Percentiles rank a stretch among this genome's conserved stretches.
Evolutionary conservation across 73 alveolate genomes (phyloP).

Genomic region (Strombidium stylifer): DNA sequence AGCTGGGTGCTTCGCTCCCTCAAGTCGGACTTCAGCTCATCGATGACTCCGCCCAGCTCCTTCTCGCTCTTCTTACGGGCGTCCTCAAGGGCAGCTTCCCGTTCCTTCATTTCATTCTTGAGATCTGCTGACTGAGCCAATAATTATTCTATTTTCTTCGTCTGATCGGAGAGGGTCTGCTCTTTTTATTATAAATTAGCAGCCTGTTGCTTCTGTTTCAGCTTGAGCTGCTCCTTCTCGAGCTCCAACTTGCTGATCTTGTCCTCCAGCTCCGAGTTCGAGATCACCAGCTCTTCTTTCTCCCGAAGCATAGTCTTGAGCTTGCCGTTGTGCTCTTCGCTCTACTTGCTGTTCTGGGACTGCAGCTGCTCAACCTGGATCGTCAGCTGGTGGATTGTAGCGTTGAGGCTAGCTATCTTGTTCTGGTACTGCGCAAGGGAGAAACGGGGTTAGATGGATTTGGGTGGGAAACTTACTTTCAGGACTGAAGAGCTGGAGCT

Average conservation of each 20-base stretch:
- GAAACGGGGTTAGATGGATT: too few species aligned
- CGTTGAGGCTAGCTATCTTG: not conserved
- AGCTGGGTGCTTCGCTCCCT: conserved; percentile 1
- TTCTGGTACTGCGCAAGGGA: not conserved
- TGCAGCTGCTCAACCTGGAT: conserved; percentile 32
- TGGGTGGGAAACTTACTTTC: too few species aligned
- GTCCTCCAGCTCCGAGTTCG: conserved; percentile 3
- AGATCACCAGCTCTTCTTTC: not conserved
- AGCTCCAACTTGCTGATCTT: conserved; percentile 25
- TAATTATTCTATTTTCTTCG: conserved; percentile 18
- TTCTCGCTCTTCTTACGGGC: not conserved
- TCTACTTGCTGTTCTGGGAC: conserved; percentile 13
- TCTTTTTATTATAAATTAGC: conserved; percentile 25
- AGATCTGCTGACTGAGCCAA: not conserved
- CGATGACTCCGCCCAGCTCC: conserved; percentile 9
- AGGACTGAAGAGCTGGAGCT: too few species aligned
- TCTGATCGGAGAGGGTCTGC: conserved; percentile 29
- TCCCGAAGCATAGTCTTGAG: conserved; percentile 13
- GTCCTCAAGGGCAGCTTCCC: not conserved
- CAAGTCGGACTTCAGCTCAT: conserved; percentile 5
- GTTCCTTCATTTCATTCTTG: not conserved
- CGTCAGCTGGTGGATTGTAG: not conserved
- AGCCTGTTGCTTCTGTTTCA: conserved; percentile 10
- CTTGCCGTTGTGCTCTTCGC: conserved; percentile 43
- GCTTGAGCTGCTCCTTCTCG: conserved; percentile 22